These are phyloP conservation scores for Daldinia caldariorum DNA, from an alignment of 495 filamentous ascomycete species.

Conservation along the genomic window DNA sequence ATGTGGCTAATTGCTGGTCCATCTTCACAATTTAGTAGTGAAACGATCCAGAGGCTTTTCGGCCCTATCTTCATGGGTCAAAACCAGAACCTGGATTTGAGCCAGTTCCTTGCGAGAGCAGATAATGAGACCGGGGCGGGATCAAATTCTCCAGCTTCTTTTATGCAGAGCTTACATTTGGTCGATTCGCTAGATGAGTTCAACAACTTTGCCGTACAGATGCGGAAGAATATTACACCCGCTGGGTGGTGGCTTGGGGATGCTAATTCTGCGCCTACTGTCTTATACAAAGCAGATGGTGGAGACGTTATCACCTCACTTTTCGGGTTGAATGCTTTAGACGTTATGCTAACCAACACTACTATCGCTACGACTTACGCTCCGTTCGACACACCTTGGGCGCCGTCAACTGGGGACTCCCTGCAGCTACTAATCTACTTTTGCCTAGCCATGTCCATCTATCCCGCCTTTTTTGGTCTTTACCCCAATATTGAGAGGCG, in stretches of 20 bases:
- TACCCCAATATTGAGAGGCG: constrained; percentile 85
- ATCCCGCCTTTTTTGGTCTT: constrained; percentile 84
- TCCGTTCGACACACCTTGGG: constrained; percentile 74
- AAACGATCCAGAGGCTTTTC: constrained; percentile 58
- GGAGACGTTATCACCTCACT: constrained; percentile 62
- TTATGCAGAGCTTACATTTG: constrained; percentile 60
- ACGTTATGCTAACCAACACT: constrained; percentile 70
- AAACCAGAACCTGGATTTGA: constrained; percentile 22
- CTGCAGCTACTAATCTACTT: constrained; percentile 83
- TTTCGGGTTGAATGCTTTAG: constrained; percentile 75
- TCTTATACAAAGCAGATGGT: constrained; percentile 63
- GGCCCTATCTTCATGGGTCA: constrained; percentile 48
- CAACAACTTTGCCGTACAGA: constrained; percentile 66
- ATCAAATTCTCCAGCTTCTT: constrained; percentile 14
- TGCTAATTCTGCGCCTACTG: constrained; percentile 61
- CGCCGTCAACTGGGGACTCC: constrained; percentile 70
- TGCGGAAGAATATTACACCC: constrained; percentile 73
- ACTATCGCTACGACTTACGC: constrained; percentile 73
- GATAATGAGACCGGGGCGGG: neutral
- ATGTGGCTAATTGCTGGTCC: constrained; percentile 71
- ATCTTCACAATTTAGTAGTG: constrained; percentile 55
- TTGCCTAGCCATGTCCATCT: constrained; percentile 76
- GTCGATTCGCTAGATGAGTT: constrained; percentile 75
- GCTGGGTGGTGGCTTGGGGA: constrained; percentile 80
- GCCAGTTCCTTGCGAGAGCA: constrained; percentile 20